Conservation (phyloP, 441 rosid genomes). For the Gossypium davidsonii region DNA sequence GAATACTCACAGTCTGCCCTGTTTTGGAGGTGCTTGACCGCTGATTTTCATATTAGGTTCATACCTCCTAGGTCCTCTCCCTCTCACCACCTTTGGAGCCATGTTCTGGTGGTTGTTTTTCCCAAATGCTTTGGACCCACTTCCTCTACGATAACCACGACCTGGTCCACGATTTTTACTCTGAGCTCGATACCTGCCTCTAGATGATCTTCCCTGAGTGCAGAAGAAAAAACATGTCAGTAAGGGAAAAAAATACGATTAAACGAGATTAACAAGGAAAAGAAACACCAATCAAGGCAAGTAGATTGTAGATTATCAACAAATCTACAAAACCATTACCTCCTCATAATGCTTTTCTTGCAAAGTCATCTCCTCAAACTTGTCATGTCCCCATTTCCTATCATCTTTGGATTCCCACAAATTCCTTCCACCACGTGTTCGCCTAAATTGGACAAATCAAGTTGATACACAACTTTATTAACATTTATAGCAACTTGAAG, state of each 20-base stretch:
- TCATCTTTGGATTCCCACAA: conserved; percentile 91
- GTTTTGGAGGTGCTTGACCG: conserved; percentile 41
- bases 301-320: background rate
- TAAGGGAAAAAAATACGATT: background rate
- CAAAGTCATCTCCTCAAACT: conserved; percentile 70
- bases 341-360: conserved; percentile 57
- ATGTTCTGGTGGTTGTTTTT: conserved; percentile 43
- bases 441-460: conserved; percentile 36
- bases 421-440: conserved; percentile 65
- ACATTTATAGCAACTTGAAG: background rate
- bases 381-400: conserved; percentile 96
- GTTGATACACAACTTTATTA: background rate
- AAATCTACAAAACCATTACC: conserved; percentile 24
- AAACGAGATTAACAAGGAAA: background rate
- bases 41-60: conserved; percentile 46
- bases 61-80: conserved; percentile 76
- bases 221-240: conserved; percentile 9
- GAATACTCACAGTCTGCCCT: conserved; percentile 49
- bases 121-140: conserved; percentile 40
- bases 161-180: conserved; percentile 54
- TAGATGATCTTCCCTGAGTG: conserved; percentile 52
- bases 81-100: conserved; percentile 58
- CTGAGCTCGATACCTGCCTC: conserved; percentile 59
- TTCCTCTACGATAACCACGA: conserved; percentile 46
- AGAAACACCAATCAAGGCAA: conserved; percentile 6